These are phyloP conservation scores for Xanthoconium stramineum DNA, from an alignment of 768 basidiomycete species.

Conservation along the genomic window DNA sequence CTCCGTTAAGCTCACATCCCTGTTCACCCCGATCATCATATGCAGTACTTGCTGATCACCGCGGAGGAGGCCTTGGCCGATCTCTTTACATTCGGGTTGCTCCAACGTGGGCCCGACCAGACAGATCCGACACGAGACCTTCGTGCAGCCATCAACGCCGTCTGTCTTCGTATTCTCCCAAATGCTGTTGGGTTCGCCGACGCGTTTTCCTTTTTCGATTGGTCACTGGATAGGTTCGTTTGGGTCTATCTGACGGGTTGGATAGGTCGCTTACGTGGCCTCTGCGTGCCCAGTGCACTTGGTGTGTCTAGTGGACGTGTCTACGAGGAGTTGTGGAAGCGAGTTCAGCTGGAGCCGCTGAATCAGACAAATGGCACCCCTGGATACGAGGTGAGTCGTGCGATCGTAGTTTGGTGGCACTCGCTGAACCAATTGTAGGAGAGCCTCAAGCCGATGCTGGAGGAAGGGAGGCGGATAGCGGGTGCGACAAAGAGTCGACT, in stretches of 20 bases:
- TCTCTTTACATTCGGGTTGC: slow-evolving; percentile 53
- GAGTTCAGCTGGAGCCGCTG: slow-evolving; percentile 56
- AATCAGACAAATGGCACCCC: slow-evolving; percentile 49
- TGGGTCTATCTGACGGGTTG: neutral
- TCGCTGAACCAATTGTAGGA: slow-evolving; percentile 11
- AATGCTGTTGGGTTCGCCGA: slow-evolving; percentile 68
- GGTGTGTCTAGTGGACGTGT: slow-evolving; percentile 63
- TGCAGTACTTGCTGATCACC: slow-evolving; percentile 58
- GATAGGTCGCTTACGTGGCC: neutral
- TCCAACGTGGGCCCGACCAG: slow-evolving; percentile 23
- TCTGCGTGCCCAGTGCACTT: slow-evolving; percentile 43
- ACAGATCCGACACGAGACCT: slow-evolving; percentile 47
- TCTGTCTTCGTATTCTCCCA: slow-evolving; percentile 54
- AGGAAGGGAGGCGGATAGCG: slow-evolving; percentile 21
- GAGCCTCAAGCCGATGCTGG: slow-evolving; percentile 25
- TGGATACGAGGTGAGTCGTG: slow-evolving; percentile 50
- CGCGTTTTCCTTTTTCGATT: slow-evolving; percentile 72
- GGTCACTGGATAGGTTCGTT: slow-evolving; percentile 63
- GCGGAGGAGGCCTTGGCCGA: slow-evolving; percentile 56
- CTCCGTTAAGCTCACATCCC: too few relatives aligned
- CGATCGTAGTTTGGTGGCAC: neutral
- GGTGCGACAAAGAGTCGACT: slow-evolving; percentile 17
- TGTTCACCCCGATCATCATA: neutral
- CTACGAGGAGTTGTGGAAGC: slow-evolving; percentile 64
- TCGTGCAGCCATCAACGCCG: slow-evolving; percentile 45